Evolutionary conservation across 306 rosid species (phyloP), one percentile per base, ranked within the genome.

Genomic region (Morella rubra): DNA sequence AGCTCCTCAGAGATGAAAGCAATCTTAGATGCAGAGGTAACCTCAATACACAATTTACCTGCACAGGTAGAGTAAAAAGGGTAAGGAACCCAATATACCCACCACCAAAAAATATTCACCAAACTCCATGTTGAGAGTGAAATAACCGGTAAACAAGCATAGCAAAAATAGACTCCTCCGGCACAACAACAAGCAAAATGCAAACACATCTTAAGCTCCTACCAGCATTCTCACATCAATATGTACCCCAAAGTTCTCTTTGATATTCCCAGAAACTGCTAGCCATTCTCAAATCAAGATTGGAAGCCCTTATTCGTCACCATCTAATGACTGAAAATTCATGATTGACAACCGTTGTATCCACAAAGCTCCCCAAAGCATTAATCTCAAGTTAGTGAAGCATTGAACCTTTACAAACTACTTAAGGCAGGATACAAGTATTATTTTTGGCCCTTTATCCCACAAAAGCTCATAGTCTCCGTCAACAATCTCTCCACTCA

Each of bases 21-120:
- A 70, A 90, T 95, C 86, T 89, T 95, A 0, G 99, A 83, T 6
- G 88, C 87, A n/a, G 93, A 54, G 40, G 92, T 73, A 77, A 92
- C 99, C 90, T 95, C 99, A 72, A 95, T 88, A 84, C 99, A 95
- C 62, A 92, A 83, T 73, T 88, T 89, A 64, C 97, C 99, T 95
- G 87, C 73, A 86, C 4, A 78, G 59, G 54, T 20, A 59, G 46
- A 0, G 58, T 50, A 72, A 37, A 65, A 42, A 12, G 1, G 27
- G 71, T 66, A 66, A 66, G 71, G 8, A 66, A n/a, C n/a, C 40
- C 22, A 56, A 53, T 37, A 14, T 62, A 40, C 40, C 19, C 15
- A 62, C 10, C 45, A 7, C 20, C 46, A 62, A 60, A 27, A 27
- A n/a, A 61, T 5, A 1, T 27, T 5, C 40, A 5, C 44, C 42